These are phyloP conservation scores for Cyberlindnera misumaiensis DNA, from an alignment of 805 yeast genomes.

Conservation along the genomic window DNA sequence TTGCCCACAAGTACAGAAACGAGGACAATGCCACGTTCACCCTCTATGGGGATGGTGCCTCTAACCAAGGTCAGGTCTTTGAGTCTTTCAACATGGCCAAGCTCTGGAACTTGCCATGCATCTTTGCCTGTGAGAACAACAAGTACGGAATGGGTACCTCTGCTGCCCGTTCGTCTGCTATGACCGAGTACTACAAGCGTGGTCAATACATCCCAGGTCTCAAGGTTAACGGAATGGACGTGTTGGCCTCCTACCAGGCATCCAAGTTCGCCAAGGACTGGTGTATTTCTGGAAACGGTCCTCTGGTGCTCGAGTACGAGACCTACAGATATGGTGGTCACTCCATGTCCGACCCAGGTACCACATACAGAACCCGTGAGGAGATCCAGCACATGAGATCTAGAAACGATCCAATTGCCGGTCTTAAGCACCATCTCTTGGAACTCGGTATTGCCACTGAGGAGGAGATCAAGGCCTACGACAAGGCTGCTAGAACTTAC, in stretches of 20 bases:
- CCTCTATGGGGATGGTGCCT: constrained; percentile 98
- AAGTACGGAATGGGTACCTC: constrained; percentile 99
- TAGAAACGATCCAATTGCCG: constrained; percentile 95
- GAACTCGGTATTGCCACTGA: constrained; percentile 85
- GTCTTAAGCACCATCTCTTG: constrained; percentile 79
- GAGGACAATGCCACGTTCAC: constrained; percentile 79
- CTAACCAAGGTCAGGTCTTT: constrained; percentile 98
- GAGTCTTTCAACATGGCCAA: constrained; percentile 99
- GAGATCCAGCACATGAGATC: constrained; percentile 99
- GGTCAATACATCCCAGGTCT: constrained; percentile 99
- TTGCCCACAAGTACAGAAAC: constrained; percentile 90
- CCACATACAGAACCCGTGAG: constrained; percentile 99
- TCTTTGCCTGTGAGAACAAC: constrained; percentile 97
- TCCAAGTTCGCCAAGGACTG: constrained; percentile 96
- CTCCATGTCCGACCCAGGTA: constrained; percentile 99
- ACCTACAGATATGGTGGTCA: constrained; percentile 99
- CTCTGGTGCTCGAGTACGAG: constrained; percentile 92
- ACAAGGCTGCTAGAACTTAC: constrained; percentile 91
- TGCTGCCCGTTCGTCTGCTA: constrained; percentile 93
- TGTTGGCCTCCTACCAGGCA: constrained; percentile 90
- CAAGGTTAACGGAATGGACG: constrained; percentile 98
- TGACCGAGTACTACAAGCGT: constrained; percentile 96
- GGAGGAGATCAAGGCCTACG: constrained; percentile 89
- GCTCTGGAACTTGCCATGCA: constrained; percentile 92
- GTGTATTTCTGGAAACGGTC: constrained; percentile 91